A percentile compares a stretch with the other conserved stretches of the same genome.
Evolutionary conservation across 345 rosid genomes (phyloP).

Genomic region (Noccaea bulbosa): DNA sequence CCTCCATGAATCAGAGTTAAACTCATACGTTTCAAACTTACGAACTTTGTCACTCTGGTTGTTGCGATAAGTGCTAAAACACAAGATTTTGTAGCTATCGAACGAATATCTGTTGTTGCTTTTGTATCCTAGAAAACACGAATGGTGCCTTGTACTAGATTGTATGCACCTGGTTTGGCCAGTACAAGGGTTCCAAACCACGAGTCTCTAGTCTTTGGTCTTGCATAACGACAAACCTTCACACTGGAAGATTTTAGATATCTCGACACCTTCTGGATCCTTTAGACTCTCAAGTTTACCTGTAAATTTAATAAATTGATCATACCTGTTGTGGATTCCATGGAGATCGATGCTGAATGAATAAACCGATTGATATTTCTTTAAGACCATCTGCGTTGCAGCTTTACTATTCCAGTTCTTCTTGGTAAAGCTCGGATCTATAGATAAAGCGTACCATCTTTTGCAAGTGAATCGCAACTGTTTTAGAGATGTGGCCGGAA

Average conservation of each 20-base stretch:
- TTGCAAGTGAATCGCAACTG: no score
- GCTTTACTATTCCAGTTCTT: not conserved
- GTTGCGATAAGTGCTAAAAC: not conserved
- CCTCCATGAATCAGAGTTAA: constrained; percentile 5
- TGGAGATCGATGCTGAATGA: not conserved
- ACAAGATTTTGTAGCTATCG: not conserved
- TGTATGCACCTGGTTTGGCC: not conserved
- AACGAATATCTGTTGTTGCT: not conserved
- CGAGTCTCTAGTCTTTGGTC: not conserved
- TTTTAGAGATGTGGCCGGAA: no score
- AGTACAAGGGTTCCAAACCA: constrained; percentile 7
- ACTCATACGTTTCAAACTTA: not conserved
- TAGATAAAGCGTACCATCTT: no score
- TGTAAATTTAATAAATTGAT: not conserved
- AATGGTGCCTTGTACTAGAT: not conserved
- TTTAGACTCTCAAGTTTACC: not conserved
- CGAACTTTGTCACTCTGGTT: no score
- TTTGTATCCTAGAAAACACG: constrained; percentile 1
- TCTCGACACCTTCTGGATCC: not conserved
- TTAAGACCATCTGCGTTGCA: not conserved
- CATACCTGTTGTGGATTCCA: not conserved
- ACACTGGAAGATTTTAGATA: no score
- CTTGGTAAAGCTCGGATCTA: not conserved
- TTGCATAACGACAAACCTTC: not conserved
- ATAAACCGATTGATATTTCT: not conserved